Conservation (phyloP, 2,329 filamentous ascomycete species). For the Penicillium sp. region DNA sequence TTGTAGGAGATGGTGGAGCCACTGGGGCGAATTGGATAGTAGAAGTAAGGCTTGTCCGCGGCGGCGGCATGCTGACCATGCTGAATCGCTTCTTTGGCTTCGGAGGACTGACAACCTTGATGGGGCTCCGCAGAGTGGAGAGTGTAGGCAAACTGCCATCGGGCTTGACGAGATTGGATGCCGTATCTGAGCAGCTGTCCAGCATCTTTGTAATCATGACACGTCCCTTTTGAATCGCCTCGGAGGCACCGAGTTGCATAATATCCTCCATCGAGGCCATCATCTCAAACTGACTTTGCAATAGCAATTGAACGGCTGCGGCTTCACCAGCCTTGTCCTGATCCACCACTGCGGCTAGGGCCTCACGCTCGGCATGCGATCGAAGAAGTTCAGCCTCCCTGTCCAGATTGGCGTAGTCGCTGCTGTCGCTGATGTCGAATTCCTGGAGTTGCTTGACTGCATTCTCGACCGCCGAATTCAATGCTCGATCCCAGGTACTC, state of each 20-base stretch:
- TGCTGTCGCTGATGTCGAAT: constrained; percentile 60
- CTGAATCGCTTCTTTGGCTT: constrained; percentile 60
- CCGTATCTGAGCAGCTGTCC: constrained; percentile 66
- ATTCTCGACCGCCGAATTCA: constrained; percentile 84
- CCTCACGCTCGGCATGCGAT: constrained; percentile 73
- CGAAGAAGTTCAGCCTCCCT: constrained; percentile 84
- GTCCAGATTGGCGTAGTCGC: constrained; percentile 65
- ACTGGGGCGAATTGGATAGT: constrained; percentile 30
- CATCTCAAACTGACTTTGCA: constrained; percentile 88
- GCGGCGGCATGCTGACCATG: constrained; percentile 30
- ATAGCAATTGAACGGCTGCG: constrained; percentile 71
- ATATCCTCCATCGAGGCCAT: constrained; percentile 77
- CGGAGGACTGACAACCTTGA: constrained; percentile 63
- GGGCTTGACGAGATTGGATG: constrained; percentile 82
- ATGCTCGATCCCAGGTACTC: constrained; percentile 76
- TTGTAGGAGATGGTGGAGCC: constrained; percentile 58
- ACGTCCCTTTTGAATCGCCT: constrained; percentile 75
- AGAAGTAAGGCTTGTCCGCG: constrained; percentile 23
- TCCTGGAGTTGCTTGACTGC: constrained; percentile 71
- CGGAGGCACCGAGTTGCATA: constrained; percentile 72
- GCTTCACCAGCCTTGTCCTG: constrained; percentile 78
- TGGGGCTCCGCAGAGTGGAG: constrained; percentile 61
- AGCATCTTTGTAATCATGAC: constrained; percentile 71
- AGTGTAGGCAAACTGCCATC: constrained; percentile 59
- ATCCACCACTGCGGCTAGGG: constrained; percentile 69